These are phyloP conservation scores for Allium fistulosum DNA, from an alignment of 106 monocot species.

Conservation along the genomic window DNA sequence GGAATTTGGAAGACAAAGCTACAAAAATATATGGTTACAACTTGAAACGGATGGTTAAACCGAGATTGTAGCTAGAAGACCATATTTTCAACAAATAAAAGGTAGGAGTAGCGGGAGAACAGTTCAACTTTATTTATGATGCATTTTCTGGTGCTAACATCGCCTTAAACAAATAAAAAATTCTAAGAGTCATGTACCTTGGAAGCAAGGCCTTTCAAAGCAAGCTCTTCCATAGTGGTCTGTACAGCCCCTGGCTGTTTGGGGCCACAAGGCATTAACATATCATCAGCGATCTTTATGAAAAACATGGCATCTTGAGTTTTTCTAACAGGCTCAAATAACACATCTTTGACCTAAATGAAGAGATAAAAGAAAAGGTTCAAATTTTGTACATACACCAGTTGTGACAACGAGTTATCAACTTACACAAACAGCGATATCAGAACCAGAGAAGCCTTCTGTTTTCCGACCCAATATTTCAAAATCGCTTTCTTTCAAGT, in stretches of 20 bases:
- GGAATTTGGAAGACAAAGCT: too few relatives aligned
- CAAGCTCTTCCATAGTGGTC: slow-evolving; percentile 77
- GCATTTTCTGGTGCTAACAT: too few relatives aligned
- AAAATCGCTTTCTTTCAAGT: slow-evolving; percentile 65
- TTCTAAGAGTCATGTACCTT: slow-evolving; percentile 15
- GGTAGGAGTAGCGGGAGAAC: too few relatives aligned
- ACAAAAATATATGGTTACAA: too few relatives aligned
- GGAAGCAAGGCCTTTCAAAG: slow-evolving; percentile 47
- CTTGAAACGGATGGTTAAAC: too few relatives aligned
- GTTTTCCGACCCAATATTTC: slow-evolving; percentile 56
- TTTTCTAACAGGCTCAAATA: slow-evolving; percentile 79
- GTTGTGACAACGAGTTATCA: neutral
- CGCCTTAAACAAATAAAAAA: too few relatives aligned
- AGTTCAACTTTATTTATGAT: too few relatives aligned
- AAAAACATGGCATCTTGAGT: slow-evolving; percentile 88
- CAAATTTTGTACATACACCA: neutral
- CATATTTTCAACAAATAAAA: too few relatives aligned
- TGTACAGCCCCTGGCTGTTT: slow-evolving; percentile 56
- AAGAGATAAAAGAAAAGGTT: neutral
- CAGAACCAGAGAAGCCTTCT: slow-evolving; percentile 81
- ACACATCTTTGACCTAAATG: slow-evolving; percentile 66
- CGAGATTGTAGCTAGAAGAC: too few relatives aligned
- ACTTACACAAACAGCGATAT: slow-evolving; percentile 80
- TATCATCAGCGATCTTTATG: slow-evolving; percentile 31
- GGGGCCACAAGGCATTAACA: slow-evolving; percentile 70